Percentiles rank a stretch among this genome's conserved stretches.
phyloP scores from a whole-genome alignment of 331 rosid genomes.

The Prunus yedoensis region DNA sequence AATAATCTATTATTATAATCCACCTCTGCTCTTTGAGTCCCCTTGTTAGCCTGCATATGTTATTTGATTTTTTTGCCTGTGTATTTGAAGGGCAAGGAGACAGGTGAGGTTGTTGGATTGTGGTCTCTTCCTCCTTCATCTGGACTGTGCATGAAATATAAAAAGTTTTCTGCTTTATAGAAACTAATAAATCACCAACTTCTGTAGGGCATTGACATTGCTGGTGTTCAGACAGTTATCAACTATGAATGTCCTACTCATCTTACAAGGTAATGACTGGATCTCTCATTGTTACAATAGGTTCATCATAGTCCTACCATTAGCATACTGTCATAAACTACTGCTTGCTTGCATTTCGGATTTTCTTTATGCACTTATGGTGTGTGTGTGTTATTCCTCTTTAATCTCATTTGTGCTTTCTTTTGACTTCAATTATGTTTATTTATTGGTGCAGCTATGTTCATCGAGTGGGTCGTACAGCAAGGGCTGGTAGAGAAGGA shows the following conservation, averaged over 20 bases:
- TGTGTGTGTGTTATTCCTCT: neutral
- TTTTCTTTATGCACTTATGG: neutral
- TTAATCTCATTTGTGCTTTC: neutral
- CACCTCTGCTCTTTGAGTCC: neutral
- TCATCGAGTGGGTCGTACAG: slow-evolving; percentile 99
- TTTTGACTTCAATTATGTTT: neutral
- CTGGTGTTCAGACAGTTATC: slow-evolving; percentile 90
- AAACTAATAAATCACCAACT: neutral
- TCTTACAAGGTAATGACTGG: slow-evolving; percentile 64
- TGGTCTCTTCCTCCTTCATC: neutral
- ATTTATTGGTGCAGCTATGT: slow-evolving; percentile 58
- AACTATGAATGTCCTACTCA: slow-evolving; percentile 95
- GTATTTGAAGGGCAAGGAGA: neutral
- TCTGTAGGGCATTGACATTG: slow-evolving; percentile 84
- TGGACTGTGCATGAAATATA: neutral
- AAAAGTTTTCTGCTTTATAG: neutral
- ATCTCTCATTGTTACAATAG: neutral
- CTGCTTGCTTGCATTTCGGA: neutral
- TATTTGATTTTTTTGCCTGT: neutral
- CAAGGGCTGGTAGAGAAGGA: slow-evolving; percentile 97
- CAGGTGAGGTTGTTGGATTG: neutral
- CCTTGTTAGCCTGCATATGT: neutral
- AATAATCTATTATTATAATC: neutral
- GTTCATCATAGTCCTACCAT: neutral
- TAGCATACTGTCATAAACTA: neutral